Base-by-base conservation (phyloP, 2,329 filamentous ascomycete genomes). In the Aspergillus neotritici region DNA sequence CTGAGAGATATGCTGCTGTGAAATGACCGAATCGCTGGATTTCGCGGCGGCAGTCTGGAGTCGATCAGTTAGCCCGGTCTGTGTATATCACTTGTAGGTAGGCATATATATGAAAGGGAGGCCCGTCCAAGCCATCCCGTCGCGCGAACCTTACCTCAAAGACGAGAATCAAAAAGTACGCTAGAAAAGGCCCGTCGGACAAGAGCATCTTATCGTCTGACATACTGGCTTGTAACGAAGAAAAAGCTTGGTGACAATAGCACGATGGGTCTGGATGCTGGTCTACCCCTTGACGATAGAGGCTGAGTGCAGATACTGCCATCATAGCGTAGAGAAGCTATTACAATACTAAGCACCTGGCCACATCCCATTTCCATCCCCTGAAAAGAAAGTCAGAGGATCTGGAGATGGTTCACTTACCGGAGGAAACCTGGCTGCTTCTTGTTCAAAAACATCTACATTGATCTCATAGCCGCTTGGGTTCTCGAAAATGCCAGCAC, bases 261-360 rank as follows among this genome's bases (percentile, higher is more conserved):
- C 77, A 72, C 36, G 77, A 61, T 9, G 73, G 71, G 50, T 75
- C 69, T 44, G 77, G 64, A 40, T 69, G 66, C 40, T 70, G 67
- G 21, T 67, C 64, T 21, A 64, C 68, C 28, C 71, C 68, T 49
- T 66, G 70, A 40, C 71, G 68, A 15, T 70, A 68, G 34, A 77
- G 63, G 52, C 74, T 76, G 34, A 79, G 66, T 13, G 74, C 74
- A 16, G 74, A 75, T n/a, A 80, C 60, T 4, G 77, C 76, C 65
- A 78, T 77, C 49, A 80, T 78, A 6, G 77, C 76, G 54, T 79
- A 73, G 37, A 74, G 72, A 41, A 80, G 68, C 75, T 77, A 40
- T 34, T 38, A 15, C n/a, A 6, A 37, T 37, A 42, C 34, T 41
- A 25, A 25, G 21, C 21, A 25, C 21, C 21, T 25, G 6, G 6